Evolutionary conservation across 2,329 filamentous ascomycete species (phyloP).

Genomic region (Chrysoporthe puriensis): DNA sequence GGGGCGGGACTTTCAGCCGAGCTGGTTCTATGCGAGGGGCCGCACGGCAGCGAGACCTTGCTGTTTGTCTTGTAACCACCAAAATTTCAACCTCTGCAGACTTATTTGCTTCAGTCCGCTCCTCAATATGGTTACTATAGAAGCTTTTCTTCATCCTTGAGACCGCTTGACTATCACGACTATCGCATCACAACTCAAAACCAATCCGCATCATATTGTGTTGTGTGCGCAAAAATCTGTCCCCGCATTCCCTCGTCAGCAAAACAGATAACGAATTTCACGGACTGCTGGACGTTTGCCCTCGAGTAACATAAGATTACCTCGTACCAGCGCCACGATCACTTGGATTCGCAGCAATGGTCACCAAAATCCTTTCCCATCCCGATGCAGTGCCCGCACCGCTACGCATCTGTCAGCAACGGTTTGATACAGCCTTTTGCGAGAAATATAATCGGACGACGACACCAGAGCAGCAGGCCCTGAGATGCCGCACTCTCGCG

Average conservation of each 20-base stretch:
- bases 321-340: not conserved
- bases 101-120: not conserved
- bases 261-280: not conserved
- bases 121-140: not conserved
- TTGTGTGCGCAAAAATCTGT: not conserved
- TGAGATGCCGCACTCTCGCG: slow-evolving; percentile 9
- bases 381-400: slow-evolving; percentile 15
- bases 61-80: not conserved
- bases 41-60: not conserved
- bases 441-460: not conserved
- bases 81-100: not conserved
- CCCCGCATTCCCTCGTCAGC: not conserved
- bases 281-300: not conserved
- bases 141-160: not conserved
- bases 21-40: not conserved
- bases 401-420: slow-evolving; percentile 1
- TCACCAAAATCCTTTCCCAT: not conserved
- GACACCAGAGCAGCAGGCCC: not conserved
- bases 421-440: not conserved
- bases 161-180: not conserved
- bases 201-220: not conserved
- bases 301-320: not conserved
- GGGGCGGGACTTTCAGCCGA: slow-evolving; percentile 7
- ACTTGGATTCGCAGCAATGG: slow-evolving; percentile 4
- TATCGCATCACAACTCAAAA: not conserved